These are phyloP conservation scores for Colletotrichum sp. DNA, from an alignment of 2,329 filamentous ascomycete genomes.

Conservation along the genomic window DNA sequence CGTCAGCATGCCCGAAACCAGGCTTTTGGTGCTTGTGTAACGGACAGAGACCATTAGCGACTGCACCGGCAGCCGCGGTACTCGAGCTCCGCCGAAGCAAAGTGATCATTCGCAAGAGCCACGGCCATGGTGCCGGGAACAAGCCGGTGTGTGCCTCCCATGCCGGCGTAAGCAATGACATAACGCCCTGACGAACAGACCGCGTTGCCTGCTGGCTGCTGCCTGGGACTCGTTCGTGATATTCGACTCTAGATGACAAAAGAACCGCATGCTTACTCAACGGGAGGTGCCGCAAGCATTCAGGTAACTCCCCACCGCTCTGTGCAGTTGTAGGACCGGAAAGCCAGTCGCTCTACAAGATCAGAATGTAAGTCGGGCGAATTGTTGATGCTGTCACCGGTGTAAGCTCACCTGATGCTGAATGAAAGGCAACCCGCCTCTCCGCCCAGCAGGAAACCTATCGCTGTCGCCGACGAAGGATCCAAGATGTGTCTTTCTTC, in stretches of 20 bases:
- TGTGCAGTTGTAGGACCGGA: not conserved
- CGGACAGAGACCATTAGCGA: not conserved
- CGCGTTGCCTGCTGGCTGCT: not conserved
- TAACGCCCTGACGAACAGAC: not conserved
- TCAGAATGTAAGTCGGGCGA: not conserved
- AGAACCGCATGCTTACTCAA: not conserved
- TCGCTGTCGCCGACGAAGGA: not conserved
- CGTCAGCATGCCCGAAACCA: conserved; percentile 1
- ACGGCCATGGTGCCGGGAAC: not conserved
- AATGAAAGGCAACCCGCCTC: not conserved
- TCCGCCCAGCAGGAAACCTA: not conserved
- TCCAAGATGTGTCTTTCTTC: not conserved
- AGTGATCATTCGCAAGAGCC: not conserved
- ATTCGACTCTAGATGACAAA: not conserved
- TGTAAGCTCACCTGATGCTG: conserved; percentile 2
- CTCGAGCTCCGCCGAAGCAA: not conserved
- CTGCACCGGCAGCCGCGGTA: not conserved
- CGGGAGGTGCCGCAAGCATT: not conserved
- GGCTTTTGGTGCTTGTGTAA: not conserved
- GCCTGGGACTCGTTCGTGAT: not conserved
- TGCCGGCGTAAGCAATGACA: conserved; percentile 11
- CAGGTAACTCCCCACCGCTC: not conserved
- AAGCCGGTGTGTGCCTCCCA: not conserved
- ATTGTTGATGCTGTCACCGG: not conserved
- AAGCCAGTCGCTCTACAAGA: not conserved